Conservation (phyloP, 2,329 filamentous ascomycete species). For the Cercospora nicotianae region DNA sequence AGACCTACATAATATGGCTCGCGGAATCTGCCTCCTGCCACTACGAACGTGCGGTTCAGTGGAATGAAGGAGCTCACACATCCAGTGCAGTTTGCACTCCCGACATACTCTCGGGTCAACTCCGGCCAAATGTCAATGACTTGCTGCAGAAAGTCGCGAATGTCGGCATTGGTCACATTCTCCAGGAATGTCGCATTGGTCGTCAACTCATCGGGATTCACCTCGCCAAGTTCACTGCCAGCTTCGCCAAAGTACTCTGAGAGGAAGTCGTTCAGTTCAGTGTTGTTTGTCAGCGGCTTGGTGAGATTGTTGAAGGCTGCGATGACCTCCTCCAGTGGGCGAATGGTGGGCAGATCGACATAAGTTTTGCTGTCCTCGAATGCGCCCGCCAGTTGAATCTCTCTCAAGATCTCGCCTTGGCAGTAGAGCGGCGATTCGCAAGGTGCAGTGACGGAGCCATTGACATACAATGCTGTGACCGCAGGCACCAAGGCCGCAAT, state of each 20-base stretch:
- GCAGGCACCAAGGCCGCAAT: slow-evolving; percentile 18
- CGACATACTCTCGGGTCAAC: slow-evolving; percentile 60
- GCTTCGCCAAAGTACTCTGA: slow-evolving; percentile 62
- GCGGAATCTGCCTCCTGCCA: slow-evolving; percentile 69
- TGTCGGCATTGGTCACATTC: slow-evolving; percentile 57
- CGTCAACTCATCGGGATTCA: slow-evolving; percentile 53
- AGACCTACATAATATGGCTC: slow-evolving; percentile 73
- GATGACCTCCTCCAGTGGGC: slow-evolving; percentile 60
- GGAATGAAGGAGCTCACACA: slow-evolving; percentile 67
- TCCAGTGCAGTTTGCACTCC: slow-evolving; percentile 55
- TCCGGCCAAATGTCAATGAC: slow-evolving; percentile 71
- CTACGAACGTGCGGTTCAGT: slow-evolving; percentile 67
- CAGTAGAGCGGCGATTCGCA: slow-evolving; percentile 70
- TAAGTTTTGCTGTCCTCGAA: slow-evolving; percentile 71
- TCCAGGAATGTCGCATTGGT: slow-evolving; percentile 61
- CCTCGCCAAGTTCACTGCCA: slow-evolving; percentile 61
- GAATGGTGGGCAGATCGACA: slow-evolving; percentile 63
- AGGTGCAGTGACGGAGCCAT: slow-evolving; percentile 62
- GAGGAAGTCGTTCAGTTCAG: slow-evolving; percentile 63
- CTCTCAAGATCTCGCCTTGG: slow-evolving; percentile 61
- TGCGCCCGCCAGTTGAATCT: slow-evolving; percentile 63
- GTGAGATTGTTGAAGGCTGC: slow-evolving; percentile 60
- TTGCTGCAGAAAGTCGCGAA: slow-evolving; percentile 61
- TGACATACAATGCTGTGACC: slow-evolving; percentile 54
- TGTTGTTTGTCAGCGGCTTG: slow-evolving; percentile 64